Evolutionary conservation across 2,329 filamentous ascomycete species (phyloP), one percentile per base, ranked within the genome.

Genomic region (Calycina herbarum): DNA sequence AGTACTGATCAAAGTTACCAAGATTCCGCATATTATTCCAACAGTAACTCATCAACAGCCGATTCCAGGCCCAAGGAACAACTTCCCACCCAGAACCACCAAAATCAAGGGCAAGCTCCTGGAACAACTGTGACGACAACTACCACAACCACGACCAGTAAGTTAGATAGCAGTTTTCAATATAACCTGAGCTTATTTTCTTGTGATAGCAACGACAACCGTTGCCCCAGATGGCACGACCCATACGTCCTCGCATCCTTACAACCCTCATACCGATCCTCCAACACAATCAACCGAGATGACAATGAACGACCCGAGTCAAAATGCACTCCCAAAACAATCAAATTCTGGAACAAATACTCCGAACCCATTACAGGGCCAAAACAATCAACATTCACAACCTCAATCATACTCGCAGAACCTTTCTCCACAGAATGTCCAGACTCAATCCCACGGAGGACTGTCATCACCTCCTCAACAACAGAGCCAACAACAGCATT

Each of bases 121-220:
- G 69, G 67, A 57, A 72, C 70, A 10, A 73, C 71, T 0, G 60
- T 70, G 13, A 73, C 71, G 4, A 72, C 71, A 5, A 73, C 70
- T 2, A 73, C 71, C 0, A 73, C 71, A 1, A 73, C 71, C 0
- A 73, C 71, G 20, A 73, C 70, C 20, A 71, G 71, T 73, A 66
- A 59, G 67, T 69, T 2, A 42, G 31, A 11, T 11, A 8, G 31
- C n/a, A 31, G 13, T 31, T 15, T 27, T 10, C 17, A n/a, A 56
- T 17, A 17, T 59, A 1, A 15, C 40, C 3, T 54, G 24, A 27
- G 63, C 15, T 38, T 45, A 48, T 42, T 1, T 5, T 51, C 20
- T 48, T 61, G 2, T 33, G 17, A 51, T n/a, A 73, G 71, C 70
- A 33, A 73, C 71, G 2, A 73, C 71, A 2, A 71, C 70, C 15